Base-by-base conservation (phyloP, 2,329 filamentous ascomycete species). In the Aspergillus texensis region DNA sequence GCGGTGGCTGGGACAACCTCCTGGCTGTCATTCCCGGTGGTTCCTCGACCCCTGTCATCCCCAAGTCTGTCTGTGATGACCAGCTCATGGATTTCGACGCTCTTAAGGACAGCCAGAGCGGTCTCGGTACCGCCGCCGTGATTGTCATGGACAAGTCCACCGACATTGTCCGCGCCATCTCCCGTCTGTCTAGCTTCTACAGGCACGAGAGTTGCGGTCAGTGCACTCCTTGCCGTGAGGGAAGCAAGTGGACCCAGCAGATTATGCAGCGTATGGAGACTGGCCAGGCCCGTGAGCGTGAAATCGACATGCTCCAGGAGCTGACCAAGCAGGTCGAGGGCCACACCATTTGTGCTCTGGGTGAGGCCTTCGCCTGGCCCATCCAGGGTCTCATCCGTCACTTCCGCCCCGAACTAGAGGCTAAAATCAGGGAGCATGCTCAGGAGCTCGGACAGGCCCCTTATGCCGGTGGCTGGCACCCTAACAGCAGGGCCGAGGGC, bases 281-380 rank as follows among this genome's bases (percentile, higher is more conserved):
- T 79, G 95, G 95, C 64, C 88, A 92, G 80, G 95, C 92, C 65
- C 89, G 92, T 67, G 89, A 90, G 80, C 87, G 95, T 65, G 95
- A 99, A 83, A 99, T 99, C 78, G 95, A 99, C 79, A 99, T 99
- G 95, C 87, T 99, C 70, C 95, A 97, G 84, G 95, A 99, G 85
- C 84, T 99, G 72, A 99, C 95, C 67, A 99, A 99, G 87, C 95
- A 99, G 83, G 95, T 99, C 66, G 95, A 99, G 84, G 95, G 95
- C 12, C 95, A 99, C 85, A 98, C 95, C 55, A 99, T 99, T 75
- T 99, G 95, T 81, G 95, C 94, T 81, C 84, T 99, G 68, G 95
- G 95, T 63, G 95, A 99, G 84, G 95, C 95, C 67, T 99, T 99
- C 73, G 94, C 95, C 68, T 99, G 95, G 95, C 95, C 95, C 68